Base-by-base conservation (phyloP, 768 basidiomycete genomes). In the Tricholoma hemisulphureum region DNA sequence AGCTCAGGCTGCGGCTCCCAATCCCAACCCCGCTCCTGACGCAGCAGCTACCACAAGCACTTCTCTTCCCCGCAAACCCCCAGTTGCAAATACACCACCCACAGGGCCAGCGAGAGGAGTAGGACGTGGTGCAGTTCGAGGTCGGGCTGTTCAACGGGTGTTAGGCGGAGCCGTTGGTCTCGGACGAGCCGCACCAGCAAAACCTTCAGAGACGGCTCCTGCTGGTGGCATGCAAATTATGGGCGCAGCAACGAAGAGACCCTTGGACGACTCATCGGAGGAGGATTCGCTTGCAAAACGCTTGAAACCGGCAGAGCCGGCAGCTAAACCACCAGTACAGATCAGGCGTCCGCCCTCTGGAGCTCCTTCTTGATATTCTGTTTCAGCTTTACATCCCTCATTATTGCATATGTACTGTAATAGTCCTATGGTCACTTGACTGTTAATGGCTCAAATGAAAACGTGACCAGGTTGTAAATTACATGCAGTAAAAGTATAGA, bases 211-310 rank as follows among this genome's bases (percentile, higher is more conserved):
- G 4, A 59, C 73, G 10, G 61, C 76, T 4, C 49, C 76, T 34
- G 63, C 74, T 11, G 71, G 71, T 6, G 80, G 79, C 8, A 74
- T 86, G 37, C 80, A 81, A 13, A 87, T 88, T 45, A 79, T 83
- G 63, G 87, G 87, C 31, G 87, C 87, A 5, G 85, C 86, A 14
- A 72, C 63, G 29, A 90, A 90, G 62, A 81, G 88, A 24, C 78
- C 82, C 31, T 78, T 87, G 39, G 88, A 90, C 74, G 10, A 68
- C 71, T 23, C 61, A 20, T 20, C 67, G n/a, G 60, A 71, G 0
- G 85, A 85, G 18, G 84, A 85, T 63, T 81, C 86, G 9, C 73
- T 89, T 29, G 85, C 82, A 0, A 89, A 90, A 65, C 82, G 88
- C 43, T 59, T 87, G 53, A 89, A 87, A 66, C 83, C 83, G 49